Percentiles rank a stretch among this genome's conserved stretches.
These are phyloP conservation scores for Eimeria nieschulzi DNA, from an alignment of 169 alveolate genomes.

Conservation along the genomic window DNA sequence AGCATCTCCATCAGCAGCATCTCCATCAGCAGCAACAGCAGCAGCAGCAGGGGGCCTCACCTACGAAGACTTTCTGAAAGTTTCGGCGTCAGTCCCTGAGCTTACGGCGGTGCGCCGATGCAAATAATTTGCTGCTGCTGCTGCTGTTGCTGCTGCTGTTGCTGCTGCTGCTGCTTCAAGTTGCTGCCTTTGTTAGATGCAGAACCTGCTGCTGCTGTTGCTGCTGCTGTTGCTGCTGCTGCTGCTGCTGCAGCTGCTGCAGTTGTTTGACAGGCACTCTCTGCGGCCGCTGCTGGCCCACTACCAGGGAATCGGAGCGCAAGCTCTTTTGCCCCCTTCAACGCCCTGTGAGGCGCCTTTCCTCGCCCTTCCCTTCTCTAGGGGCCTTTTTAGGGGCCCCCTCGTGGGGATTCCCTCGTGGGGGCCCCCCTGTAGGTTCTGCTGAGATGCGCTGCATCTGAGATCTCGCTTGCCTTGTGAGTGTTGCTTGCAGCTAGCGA, in stretches of 20 bases:
- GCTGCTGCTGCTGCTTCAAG: background rate
- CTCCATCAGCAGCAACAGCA: slow-evolving; percentile 16
- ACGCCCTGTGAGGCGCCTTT: background rate
- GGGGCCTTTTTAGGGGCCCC: background rate
- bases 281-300: slow-evolving; percentile 25
- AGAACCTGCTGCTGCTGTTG: background rate
- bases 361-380: background rate
- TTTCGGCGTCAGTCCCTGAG: slow-evolving; percentile 12
- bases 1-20: slow-evolving; percentile 6
- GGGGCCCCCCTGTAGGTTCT: background rate
- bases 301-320: background rate
- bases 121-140: background rate
- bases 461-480: background rate
- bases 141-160: slow-evolving; percentile 16
- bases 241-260: slow-evolving; percentile 39
- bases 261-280: slow-evolving; percentile 1
- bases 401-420: too few relatives aligned
- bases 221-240: slow-evolving; percentile 29
- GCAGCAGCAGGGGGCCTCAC: slow-evolving; percentile 19
- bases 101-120: slow-evolving; percentile 4
- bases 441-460: background rate
- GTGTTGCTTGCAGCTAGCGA: background rate
- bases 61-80: background rate
- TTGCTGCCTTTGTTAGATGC: slow-evolving; percentile 4
- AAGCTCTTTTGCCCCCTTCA: background rate